phyloP scores from a whole-genome alignment of 352 stramenopile species.

The Globisporangium barbulae region DNA sequence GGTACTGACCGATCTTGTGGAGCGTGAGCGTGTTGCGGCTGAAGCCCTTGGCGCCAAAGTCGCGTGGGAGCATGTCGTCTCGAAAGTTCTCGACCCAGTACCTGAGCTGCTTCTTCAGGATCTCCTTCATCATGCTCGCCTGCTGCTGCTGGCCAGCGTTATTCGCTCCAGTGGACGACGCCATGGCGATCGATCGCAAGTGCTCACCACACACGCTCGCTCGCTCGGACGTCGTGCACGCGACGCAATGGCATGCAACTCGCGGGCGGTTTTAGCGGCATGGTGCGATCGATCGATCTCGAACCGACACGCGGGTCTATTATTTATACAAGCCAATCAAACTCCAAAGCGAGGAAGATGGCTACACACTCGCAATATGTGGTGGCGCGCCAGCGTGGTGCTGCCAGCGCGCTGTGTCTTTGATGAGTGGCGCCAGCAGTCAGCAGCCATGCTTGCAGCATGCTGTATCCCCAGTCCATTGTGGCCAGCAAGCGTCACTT shows the following conservation, averaged over 20 bases:
- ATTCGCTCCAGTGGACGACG: not conserved
- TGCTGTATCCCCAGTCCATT: no score
- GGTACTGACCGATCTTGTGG: slow-evolving; percentile 39
- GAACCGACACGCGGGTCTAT: no score
- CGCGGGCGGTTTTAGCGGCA: not conserved
- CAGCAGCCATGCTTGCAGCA: no score
- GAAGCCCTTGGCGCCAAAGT: slow-evolving; percentile 51
- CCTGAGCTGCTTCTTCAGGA: slow-evolving; percentile 56
- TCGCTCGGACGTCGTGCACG: no score
- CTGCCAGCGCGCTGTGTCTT: no score
- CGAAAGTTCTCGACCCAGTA: slow-evolving; percentile 68
- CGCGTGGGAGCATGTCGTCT: slow-evolving; percentile 52
- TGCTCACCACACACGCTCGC: not conserved
- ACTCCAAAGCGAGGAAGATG: not conserved
- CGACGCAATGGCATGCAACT: not conserved
- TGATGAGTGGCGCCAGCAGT: no score
- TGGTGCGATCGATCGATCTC: not conserved
- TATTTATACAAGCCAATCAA: not conserved
- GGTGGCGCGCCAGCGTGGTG: no score
- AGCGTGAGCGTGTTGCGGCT: slow-evolving; percentile 43
- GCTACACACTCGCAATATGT: not conserved
- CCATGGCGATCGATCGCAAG: not conserved
- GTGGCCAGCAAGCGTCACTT: not conserved
- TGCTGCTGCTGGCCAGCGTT: slow-evolving; percentile 14
- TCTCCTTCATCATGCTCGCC: slow-evolving; percentile 66